Evolutionary conservation across 1,139 yeast species (phyloP).

Genomic region (Hemisphaericaspora lyxosophila): DNA sequence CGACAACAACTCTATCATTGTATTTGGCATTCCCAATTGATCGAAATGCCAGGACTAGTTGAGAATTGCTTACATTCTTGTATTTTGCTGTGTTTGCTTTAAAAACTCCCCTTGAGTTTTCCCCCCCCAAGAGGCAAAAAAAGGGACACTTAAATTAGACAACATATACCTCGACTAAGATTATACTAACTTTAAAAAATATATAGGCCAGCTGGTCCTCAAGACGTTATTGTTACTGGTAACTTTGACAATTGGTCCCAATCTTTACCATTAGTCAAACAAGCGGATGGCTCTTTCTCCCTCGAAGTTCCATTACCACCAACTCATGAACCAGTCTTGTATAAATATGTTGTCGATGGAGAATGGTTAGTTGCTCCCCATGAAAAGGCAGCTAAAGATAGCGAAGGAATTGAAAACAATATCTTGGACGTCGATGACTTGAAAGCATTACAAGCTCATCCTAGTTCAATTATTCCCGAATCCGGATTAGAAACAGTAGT

Average conservation of each 20-base stretch:
- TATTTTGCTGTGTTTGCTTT: neutral
- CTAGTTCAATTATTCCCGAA: conserved; percentile 55
- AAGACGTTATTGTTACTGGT: conserved; percentile 72
- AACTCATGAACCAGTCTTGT: conserved; percentile 44
- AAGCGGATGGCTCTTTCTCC: conserved; percentile 59
- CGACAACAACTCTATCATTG: neutral
- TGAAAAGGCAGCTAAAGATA: conserved; percentile 48
- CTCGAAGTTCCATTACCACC: conserved; percentile 54
- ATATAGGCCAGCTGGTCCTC: conserved; percentile 72
- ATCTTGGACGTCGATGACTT: conserved; percentile 46
- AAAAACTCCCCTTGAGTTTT: too few relatives aligned
- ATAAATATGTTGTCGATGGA: conserved; percentile 77
- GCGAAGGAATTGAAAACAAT: conserved; percentile 62
- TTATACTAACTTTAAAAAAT: conserved; percentile 1
- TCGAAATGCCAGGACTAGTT: neutral
- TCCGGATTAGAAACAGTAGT: conserved; percentile 41
- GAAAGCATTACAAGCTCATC: conserved; percentile 23
- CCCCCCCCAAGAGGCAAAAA: too few relatives aligned
- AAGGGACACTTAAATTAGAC: too few relatives aligned
- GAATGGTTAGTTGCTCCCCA: conserved; percentile 56
- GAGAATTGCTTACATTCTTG: neutral
- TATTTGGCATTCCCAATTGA: neutral
- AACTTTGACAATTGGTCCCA: conserved; percentile 75
- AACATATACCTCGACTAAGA: too few relatives aligned
- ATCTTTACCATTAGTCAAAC: conserved; percentile 56